Evolutionary conservation across 768 basidiomycete species (phyloP), one percentile per base, ranked within the genome.

Genomic region (Leccinellum luteum): DNA sequence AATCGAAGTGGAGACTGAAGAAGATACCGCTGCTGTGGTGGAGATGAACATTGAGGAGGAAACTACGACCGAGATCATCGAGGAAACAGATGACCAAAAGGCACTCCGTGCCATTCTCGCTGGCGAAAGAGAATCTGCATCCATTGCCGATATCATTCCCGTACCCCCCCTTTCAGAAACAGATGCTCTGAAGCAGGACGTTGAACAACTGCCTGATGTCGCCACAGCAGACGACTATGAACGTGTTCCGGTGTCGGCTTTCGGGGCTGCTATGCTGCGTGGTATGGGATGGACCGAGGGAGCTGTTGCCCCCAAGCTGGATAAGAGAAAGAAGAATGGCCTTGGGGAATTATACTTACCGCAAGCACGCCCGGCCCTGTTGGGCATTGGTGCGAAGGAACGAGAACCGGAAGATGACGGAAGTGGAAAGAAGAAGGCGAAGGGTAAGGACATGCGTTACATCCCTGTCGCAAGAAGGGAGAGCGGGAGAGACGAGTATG

Each of bases 211-310:
- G 6, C 92, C 92, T 0, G 89, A 90, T 7, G 71, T 73, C 52
- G 85, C 94, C 1, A 85, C 90, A 0, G 73, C 90, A 17, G 86
- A 90, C 0, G 96, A 95, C 71, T 99, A 98, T 68, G 84, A 84
- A 34, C 88, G 93, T 19, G 85, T 98, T 0, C 97, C 97, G 0
- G 87, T 99, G 15, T 87, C 89, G 6, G 89, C 92, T 55, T 99
- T 98, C 63, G 96, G 97, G 6, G 86, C 90, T 5, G 97, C 97
- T 7, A 81, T 98, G 64, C 78, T 97, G 4, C 83, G 94, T 47
- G 96, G 96, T 0, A 98, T 98, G 97, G 95, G 95, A 3, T 98
- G 94, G 94, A 90, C 90, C 59, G 86, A 90, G 34, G 89, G 90
- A 1, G 81, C 81, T 4, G 85, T 87, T 4, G 91, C 90, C 3